Evolutionary conservation across 2,329 filamentous ascomycete species (phyloP).

Genomic region (Diaporthe destruens): DNA sequence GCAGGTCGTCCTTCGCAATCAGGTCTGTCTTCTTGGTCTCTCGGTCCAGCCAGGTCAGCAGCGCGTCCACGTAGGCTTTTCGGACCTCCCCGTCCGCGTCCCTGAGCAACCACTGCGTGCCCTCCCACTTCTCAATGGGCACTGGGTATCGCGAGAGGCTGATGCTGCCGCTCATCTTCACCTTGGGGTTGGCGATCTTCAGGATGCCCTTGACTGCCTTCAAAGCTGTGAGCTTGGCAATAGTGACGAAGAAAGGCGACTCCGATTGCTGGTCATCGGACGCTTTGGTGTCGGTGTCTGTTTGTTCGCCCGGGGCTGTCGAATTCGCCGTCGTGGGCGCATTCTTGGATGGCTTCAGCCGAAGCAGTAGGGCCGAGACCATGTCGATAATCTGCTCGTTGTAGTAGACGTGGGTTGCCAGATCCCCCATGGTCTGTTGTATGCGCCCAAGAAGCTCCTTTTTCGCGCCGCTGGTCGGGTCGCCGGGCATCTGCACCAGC

Average conservation of each 20-base stretch:
- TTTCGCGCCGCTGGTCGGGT: conserved; percentile 55
- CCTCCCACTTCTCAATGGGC: conserved; percentile 89
- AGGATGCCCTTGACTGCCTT: conserved; percentile 86
- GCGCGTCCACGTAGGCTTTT: conserved; percentile 85
- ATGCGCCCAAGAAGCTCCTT: conserved; percentile 77
- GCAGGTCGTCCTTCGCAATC: conserved; percentile 37
- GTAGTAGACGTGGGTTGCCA: conserved; percentile 97
- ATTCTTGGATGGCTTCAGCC: conserved; percentile 75
- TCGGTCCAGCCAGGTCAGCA: conserved; percentile 86
- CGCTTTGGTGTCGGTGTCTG: conserved; percentile 56
- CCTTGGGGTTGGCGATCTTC: conserved; percentile 80
- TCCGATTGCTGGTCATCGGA: conserved; percentile 60
- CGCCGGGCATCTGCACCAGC: conserved; percentile 74
- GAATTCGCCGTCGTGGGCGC: conserved; percentile 57
- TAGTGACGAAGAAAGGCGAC: conserved; percentile 64
- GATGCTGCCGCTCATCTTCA: conserved; percentile 68
- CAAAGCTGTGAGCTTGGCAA: conserved; percentile 75
- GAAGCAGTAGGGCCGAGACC: conserved; percentile 82
- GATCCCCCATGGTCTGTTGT: conserved; percentile 86
- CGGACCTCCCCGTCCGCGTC: conserved; percentile 84
- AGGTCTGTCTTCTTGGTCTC: conserved; percentile 79
- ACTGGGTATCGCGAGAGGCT: conserved; percentile 80
- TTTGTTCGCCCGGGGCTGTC: conserved; percentile 61
- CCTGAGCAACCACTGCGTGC: conserved; percentile 92
- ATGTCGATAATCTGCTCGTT: conserved; percentile 96